These are phyloP conservation scores for Bruguiera sexangula DNA, from an alignment of 345 rosid species.

Conservation along the genomic window DNA sequence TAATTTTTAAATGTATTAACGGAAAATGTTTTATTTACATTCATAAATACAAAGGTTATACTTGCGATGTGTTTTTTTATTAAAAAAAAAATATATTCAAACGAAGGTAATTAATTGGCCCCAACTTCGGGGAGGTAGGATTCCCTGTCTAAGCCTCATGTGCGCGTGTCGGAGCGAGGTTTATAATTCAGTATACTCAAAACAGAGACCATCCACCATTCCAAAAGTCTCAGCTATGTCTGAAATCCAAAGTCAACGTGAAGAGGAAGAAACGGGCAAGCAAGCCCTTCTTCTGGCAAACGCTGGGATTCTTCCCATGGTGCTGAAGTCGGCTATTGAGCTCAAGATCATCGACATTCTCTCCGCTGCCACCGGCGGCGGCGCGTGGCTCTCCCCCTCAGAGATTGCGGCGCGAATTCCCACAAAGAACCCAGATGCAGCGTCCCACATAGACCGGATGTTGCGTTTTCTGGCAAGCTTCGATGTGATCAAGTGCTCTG, in stretches of 20 bases:
- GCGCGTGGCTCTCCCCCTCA: conserved; percentile 33
- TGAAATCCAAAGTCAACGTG: background rate
- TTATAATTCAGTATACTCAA: too few relatives aligned
- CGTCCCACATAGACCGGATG: conserved; percentile 42
- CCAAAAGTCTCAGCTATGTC: background rate
- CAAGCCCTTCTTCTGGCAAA: conserved; percentile 36
- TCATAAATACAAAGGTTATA: too few relatives aligned
- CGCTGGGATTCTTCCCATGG: conserved; percentile 39
- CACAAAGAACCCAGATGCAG: conserved; percentile 39
- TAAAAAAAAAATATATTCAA: too few relatives aligned
- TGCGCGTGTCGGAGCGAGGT: too few relatives aligned
- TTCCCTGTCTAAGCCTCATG: too few relatives aligned
- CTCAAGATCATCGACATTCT: conserved; percentile 44
- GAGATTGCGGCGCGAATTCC: conserved; percentile 39
- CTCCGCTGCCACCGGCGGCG: conserved; percentile 15
- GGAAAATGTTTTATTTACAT: too few relatives aligned
- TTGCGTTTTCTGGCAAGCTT: conserved; percentile 47
- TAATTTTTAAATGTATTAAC: too few relatives aligned
- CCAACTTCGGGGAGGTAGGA: too few relatives aligned
- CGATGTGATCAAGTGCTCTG: conserved; percentile 27
- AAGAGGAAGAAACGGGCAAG: conserved; percentile 37
- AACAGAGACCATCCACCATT: too few relatives aligned
- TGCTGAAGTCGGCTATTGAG: conserved; percentile 43
- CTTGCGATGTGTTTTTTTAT: too few relatives aligned
- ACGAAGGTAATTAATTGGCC: too few relatives aligned